Conservation (phyloP, 257 asterid species). For the Rauvolfia tetraphylla region DNA sequence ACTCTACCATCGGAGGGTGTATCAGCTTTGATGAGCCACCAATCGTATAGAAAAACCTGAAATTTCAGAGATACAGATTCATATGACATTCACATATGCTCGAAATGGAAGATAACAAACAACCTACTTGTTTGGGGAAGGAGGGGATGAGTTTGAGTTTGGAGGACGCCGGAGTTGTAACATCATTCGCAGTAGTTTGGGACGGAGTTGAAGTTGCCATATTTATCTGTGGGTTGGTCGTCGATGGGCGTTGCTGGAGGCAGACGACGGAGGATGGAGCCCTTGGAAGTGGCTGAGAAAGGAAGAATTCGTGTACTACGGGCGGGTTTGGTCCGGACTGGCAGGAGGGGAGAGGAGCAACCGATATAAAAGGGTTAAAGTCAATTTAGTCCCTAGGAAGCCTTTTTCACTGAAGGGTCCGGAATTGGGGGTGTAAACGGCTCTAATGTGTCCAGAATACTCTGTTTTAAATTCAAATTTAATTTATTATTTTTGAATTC, state of each 20-base stretch:
- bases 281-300: neutral
- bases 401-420: no score
- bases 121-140: neutral
- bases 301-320: neutral
- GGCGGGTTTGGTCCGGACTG: no score
- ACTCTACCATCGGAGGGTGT: neutral
- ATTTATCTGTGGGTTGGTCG: neutral
- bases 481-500: no score
- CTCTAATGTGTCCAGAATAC: no score
- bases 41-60: conserved; percentile 3
- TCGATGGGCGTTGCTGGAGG: neutral
- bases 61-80: neutral
- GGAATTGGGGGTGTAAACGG: no score
- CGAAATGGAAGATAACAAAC: neutral
- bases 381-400: no score
- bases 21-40: conserved; percentile 15
- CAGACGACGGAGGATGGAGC: neutral
- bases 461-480: no score
- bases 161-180: neutral
- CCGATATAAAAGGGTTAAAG: no score
- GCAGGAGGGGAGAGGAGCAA: no score
- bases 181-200: neutral
- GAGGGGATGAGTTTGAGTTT: neutral
- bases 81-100: neutral
- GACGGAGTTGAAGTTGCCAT: conserved; percentile 7